Evolutionary conservation across 2,329 filamentous ascomycete species (phyloP).

Genomic region (Fusarium nodosum): DNA sequence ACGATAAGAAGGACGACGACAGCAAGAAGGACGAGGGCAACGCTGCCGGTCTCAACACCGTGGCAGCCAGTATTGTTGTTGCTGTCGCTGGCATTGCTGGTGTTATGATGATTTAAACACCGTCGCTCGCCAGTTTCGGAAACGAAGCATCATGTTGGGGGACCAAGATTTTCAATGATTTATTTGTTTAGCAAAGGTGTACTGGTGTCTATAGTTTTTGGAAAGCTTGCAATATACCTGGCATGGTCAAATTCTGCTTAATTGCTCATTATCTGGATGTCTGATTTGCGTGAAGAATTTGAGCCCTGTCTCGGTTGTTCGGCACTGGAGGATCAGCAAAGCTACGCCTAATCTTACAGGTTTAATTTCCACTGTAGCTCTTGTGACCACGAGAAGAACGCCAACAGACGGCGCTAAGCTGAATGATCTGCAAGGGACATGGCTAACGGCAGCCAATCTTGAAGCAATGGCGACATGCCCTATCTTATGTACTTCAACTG

Average conservation of each 20-base stretch:
- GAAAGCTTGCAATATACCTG: background rate
- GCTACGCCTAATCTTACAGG: background rate
- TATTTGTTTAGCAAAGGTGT: conserved; percentile 11
- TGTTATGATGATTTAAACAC: conserved; percentile 31
- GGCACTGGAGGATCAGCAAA: background rate
- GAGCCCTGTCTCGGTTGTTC: background rate
- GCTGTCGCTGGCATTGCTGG: conserved; percentile 35
- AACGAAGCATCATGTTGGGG: conserved; percentile 1
- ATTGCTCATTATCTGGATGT: background rate
- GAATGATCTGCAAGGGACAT: background rate
- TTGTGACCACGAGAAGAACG: background rate
- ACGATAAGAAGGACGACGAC: background rate
- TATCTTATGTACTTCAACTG: background rate
- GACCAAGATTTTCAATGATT: conserved; percentile 5
- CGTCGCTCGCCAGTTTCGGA: no score
- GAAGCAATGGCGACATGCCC: background rate
- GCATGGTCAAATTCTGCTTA: background rate
- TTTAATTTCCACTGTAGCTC: background rate
- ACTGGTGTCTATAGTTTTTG: background rate
- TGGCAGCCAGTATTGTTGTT: conserved; percentile 23
- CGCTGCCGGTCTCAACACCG: conserved; percentile 21
- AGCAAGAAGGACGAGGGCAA: conserved; percentile 17
- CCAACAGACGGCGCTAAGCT: background rate
- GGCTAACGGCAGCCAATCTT: background rate
- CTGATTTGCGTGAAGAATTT: background rate